Evolutionary conservation across 2,329 filamentous ascomycete genomes (phyloP).

Genomic region (Fusarium graminum): DNA sequence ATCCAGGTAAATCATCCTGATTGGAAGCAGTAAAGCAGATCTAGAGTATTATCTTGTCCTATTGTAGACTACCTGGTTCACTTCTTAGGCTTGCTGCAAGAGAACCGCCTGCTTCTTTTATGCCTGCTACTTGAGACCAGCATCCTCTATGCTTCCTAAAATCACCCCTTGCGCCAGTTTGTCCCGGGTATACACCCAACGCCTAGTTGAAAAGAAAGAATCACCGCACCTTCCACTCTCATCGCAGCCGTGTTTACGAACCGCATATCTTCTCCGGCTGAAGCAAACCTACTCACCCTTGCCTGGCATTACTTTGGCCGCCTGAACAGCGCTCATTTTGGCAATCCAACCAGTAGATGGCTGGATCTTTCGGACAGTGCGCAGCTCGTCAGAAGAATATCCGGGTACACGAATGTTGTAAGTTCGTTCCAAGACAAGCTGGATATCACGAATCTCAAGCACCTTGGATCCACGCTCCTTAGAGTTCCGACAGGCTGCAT

Average conservation of each 20-base stretch:
- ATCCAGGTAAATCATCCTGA: neutral
- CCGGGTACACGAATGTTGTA: conserved; percentile 95
- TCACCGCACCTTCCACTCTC: neutral
- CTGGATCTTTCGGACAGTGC: conserved; percentile 93
- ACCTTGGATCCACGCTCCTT: conserved; percentile 93
- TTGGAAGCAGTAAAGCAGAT: neutral
- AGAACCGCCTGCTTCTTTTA: conserved; percentile 5
- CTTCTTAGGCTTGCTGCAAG: neutral
- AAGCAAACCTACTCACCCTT: conserved; percentile 62
- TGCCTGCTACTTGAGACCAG: conserved; percentile 2
- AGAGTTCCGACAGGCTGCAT: conserved; percentile 87
- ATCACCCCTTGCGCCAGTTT: conserved; percentile 35
- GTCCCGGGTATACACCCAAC: conserved; percentile 45
- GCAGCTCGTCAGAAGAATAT: conserved; percentile 92
- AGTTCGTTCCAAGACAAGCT: conserved; percentile 84
- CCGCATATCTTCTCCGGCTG: neutral
- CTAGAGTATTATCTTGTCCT: neutral
- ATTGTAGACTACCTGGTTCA: neutral
- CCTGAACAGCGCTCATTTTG: conserved; percentile 97
- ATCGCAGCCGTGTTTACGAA: neutral
- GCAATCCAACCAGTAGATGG: conserved; percentile 90
- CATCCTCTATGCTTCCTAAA: neutral
- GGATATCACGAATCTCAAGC: conserved; percentile 88
- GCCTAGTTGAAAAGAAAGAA: conserved; percentile 32
- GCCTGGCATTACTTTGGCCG: conserved; percentile 83